Evolutionary conservation across 306 rosid species (phyloP).

Genomic region (Quillaja saponaria): DNA sequence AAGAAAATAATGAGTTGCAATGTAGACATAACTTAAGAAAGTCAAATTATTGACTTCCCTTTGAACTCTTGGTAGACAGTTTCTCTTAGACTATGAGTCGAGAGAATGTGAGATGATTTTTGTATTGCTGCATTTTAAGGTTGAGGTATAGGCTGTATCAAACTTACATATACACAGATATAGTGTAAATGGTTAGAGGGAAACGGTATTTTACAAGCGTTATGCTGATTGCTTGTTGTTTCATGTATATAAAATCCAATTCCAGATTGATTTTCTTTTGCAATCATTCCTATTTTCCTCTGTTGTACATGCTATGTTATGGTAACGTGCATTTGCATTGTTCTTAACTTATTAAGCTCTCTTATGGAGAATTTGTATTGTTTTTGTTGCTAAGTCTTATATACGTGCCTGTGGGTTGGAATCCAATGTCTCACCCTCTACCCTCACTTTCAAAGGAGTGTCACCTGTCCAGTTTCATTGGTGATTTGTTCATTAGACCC

Average conservation of each 20-base stretch:
- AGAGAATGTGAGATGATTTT: too few species aligned
- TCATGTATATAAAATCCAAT: background rate
- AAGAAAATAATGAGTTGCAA: background rate
- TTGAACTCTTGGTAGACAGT: constrained; percentile 4
- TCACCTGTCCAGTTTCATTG: too few species aligned
- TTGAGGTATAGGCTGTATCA: too few species aligned
- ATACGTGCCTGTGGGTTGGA: too few species aligned
- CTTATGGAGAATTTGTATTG: background rate
- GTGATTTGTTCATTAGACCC: too few species aligned
- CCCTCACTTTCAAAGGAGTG: too few species aligned
- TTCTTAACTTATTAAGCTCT: background rate
- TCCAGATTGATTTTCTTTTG: constrained; percentile 13
- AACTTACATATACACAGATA: too few species aligned
- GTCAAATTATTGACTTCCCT: background rate
- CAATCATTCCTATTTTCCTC: constrained; percentile 1
- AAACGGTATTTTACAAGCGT: background rate
- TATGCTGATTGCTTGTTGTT: too few species aligned
- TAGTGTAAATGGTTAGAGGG: too few species aligned
- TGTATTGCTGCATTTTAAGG: too few species aligned
- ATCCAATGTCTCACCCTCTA: too few species aligned
- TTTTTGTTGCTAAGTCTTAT: background rate
- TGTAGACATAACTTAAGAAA: background rate
- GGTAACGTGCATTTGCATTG: background rate
- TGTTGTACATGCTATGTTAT: background rate
- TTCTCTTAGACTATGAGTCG: background rate